Conservation (phyloP, 441 rosid species). For the Syzygium malaccense region DNA sequence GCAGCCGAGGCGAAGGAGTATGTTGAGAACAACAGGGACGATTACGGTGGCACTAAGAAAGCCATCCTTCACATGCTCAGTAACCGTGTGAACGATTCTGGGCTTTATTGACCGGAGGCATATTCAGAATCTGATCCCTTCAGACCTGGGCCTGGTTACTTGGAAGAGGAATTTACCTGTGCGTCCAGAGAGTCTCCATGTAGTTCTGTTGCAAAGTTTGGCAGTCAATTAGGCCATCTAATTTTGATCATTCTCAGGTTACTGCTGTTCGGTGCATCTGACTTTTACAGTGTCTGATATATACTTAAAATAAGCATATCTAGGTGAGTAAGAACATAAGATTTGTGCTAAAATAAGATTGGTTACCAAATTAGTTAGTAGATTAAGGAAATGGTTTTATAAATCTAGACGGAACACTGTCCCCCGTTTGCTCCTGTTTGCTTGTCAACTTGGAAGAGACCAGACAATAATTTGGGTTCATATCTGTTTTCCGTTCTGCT, state of each 20-base stretch:
- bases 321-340: background rate
- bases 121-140: conserved; percentile 63
- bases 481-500: background rate
- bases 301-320: background rate
- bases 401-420: background rate
- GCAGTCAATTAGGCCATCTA: background rate
- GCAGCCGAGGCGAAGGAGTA: conserved; percentile 85
- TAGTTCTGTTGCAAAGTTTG: background rate
- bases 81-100: conserved; percentile 68
- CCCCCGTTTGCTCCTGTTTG: background rate
- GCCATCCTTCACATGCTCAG: conserved; percentile 80
- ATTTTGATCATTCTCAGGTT: background rate
- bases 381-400: background rate
- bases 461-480: too few relatives aligned
- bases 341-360: background rate
- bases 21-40: conserved; percentile 61
- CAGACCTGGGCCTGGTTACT: conserved; percentile 65
- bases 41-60: conserved; percentile 69
- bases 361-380: background rate
- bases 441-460: background rate
- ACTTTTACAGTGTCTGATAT: background rate
- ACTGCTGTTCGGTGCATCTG: background rate
- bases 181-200: background rate
- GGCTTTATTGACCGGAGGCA: conserved; percentile 60
- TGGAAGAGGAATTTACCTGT: conserved; percentile 55